phyloP scores from a whole-genome alignment of 2,329 filamentous ascomycete genomes.

The Aspergillus fumigatus region DNA sequence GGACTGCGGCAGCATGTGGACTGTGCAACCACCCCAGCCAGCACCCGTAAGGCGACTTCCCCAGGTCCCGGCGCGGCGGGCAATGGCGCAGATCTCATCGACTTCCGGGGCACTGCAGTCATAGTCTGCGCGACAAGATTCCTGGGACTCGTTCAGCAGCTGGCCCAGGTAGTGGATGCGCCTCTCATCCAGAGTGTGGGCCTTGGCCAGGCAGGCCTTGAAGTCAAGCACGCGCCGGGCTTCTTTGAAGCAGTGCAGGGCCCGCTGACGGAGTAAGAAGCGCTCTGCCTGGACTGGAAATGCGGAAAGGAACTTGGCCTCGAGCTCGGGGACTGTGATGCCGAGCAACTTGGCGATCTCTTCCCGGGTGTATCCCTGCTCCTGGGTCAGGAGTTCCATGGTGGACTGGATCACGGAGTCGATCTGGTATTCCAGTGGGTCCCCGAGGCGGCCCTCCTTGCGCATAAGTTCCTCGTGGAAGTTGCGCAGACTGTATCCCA shows the following conservation, averaged over 20 bases:
- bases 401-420: constrained; percentile 66
- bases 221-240: constrained; percentile 82
- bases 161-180: constrained; percentile 70
- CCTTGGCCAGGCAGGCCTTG: constrained; percentile 63
- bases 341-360: constrained; percentile 72
- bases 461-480: constrained; percentile 80
- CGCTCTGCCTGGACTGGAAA: constrained; percentile 84
- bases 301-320: constrained; percentile 74
- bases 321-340: constrained; percentile 65
- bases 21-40: constrained; percentile 94
- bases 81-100: constrained; percentile 81
- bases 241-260: constrained; percentile 86
- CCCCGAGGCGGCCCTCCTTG: constrained; percentile 43
- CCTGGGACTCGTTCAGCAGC: constrained; percentile 85
- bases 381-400: constrained; percentile 66
- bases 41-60: constrained; percentile 86
- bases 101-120: constrained; percentile 91
- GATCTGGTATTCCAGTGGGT: constrained; percentile 62
- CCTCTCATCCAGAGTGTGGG: constrained; percentile 56
- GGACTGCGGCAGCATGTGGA: constrained; percentile 82
- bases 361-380: constrained; percentile 81
- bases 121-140: constrained; percentile 79
- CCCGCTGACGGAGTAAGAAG: constrained; percentile 84
- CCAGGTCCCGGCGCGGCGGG: constrained; percentile 71
- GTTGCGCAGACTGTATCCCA: constrained; percentile 77